Base-by-base conservation (phyloP, 2,329 filamentous ascomycete species). In the Scedosporium aurantiacum region DNA sequence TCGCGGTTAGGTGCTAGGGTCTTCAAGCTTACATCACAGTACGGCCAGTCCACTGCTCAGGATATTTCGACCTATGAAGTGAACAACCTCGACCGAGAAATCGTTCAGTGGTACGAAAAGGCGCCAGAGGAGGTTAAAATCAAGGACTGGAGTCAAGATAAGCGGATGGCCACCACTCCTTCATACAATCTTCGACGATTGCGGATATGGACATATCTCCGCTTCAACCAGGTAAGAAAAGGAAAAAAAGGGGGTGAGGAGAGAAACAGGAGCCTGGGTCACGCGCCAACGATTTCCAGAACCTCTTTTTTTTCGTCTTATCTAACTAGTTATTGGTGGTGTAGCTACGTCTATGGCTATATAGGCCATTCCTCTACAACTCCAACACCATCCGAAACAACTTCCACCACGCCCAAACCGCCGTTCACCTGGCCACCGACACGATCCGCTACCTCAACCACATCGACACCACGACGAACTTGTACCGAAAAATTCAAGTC, bases 281-380 rank as follows among this genome's bases (percentile, higher is more conserved):
- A 4, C 32, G 8, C 8, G 32, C 14, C 32, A 4, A 3, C 8
- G 18, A 3, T 0, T 1, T 6, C 4, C 16, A 25, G 27, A 12
- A 16, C 8, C 40, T 12, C n/a, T 54, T 1, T 1, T 18, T 37
- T 21, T 50, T 10, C 40, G 5, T n/a, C 16, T 14, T 14, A 6
- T 6, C 21, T 41, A 14, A 27, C 23, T 27, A 16, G 52, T 25
- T 63, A 43, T 50, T 32, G 12, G 1, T 27, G 2, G 2, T 60
- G 6, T 18, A 77, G 75, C 90, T 96, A 75, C 88, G 92, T 4
- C 94, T 92, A 62, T 85, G 91, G 70, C 89, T 97, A 28, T 92
- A 95, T 71, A 89, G 91, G 0, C 91, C 91, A 0, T 86, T 96
- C 2, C 77, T 97, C 7, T 90, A 96, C 71, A 93, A 88, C 18